Evolutionary conservation across 2,329 filamentous ascomycete genomes (phyloP).

Genomic region (Hypoxylon sp.): DNA sequence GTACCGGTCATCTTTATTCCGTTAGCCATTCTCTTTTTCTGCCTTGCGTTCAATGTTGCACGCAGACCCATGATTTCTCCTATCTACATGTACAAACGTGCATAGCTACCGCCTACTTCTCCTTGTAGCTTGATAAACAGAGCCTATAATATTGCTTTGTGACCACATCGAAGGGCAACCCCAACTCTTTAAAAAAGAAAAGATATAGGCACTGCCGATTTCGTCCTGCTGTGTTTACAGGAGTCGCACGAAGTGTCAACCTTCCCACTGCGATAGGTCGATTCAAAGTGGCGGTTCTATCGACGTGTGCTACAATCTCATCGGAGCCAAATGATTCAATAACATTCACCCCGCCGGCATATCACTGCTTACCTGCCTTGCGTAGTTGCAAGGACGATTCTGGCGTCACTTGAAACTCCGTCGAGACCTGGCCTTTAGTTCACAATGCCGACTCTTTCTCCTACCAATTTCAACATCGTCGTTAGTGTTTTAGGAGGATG

Average conservation of each 20-base stretch:
- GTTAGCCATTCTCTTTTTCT: conserved; percentile 18
- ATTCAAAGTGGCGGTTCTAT: conserved; percentile 47
- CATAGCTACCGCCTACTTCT: conserved; percentile 8
- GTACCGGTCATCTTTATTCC: conserved; percentile 2
- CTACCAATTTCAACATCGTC: conserved; percentile 87
- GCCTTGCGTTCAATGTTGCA: conserved; percentile 9
- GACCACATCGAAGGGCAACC: conserved; percentile 6
- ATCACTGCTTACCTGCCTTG: conserved; percentile 52
- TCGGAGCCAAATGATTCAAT: conserved; percentile 60
- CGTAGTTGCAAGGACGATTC: conserved; percentile 58
- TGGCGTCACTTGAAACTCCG: conserved; percentile 54
- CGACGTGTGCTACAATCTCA: conserved; percentile 14
- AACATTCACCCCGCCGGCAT: conserved; percentile 56
- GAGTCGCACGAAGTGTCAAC: conserved; percentile 3
- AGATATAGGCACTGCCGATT: conserved; percentile 1
- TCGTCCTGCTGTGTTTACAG: conserved; percentile 12
- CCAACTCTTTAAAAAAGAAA: conserved; percentile 5
- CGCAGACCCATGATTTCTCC: conserved; percentile 16
- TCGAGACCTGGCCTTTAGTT: conserved; percentile 27
- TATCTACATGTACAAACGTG: conserved; percentile 6
- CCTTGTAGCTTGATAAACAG: background rate
- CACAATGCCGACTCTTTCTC: conserved; percentile 66
- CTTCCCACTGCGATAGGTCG: conserved; percentile 15
- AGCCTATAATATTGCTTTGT: conserved; percentile 8
- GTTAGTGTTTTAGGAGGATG: conserved; percentile 87